Base-by-base conservation (phyloP, 495 filamentous ascomycete genomes). In the Neurospora tetraspora region DNA sequence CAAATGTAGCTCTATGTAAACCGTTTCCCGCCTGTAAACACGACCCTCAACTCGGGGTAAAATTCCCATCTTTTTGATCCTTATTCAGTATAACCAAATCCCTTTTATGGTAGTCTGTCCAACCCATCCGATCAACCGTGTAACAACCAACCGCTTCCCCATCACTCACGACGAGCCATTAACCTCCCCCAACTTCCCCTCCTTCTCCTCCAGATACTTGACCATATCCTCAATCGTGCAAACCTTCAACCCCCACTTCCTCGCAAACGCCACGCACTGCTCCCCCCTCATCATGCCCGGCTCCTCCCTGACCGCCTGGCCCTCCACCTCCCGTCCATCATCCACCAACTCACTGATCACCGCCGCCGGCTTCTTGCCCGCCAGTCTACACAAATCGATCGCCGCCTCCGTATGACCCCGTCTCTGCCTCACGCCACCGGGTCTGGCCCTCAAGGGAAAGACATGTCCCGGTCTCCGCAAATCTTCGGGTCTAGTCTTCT, bases 191-290 rank as follows among this genome's bases (percentile, higher is more conserved):
- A 83, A 71, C 80, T 88, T 88, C 27, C 84, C 84, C 79, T 89
- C 85, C 74, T 82, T 85, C 84, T 86, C 88, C 82, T 97, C 91
- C 69, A 98, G 79, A 81, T 95, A 92, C 72, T 80, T 84, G 45
- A 94, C 91, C 82, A 99, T 82, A 80, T 93, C 94, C 79, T 94
- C 94, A 82, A 99, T 98, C 9, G 96, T 98, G 81, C 94, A 97
- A 47, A 97, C 93, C 83, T 91, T 94, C 74, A 98, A 82, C 11
- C 94, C 94, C 91, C 93, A 98, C 80, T 86, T 89, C 81, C 88
- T 88, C 14, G 94, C 96, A 87, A 99, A 99, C 39, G 82, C 86
- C 78, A 99, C 85, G 80, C 96, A 98, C 5, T 87, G 91, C 86
- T 98, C 94, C 73, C 94, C 88, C 75, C 94, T 83, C 93, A 98